Base-by-base conservation (phyloP, 1,284 basidiomycete genomes). In the Cystobasidium sp. region DNA sequence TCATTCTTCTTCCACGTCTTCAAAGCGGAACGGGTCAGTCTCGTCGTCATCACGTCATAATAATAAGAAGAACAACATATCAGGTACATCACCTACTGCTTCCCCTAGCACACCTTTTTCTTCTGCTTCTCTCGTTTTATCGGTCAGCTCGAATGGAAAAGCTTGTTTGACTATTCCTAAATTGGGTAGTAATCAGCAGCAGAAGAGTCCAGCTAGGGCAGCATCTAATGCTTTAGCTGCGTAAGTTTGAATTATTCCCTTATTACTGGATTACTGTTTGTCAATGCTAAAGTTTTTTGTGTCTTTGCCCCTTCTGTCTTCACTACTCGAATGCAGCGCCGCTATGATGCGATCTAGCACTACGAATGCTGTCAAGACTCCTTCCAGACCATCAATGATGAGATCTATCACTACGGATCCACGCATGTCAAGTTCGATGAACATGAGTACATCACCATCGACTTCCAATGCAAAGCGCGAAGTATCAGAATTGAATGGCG, bases 281-380 rank as follows among this genome's bases (percentile, higher is more conserved):
- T 7, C 43, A 9, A 2, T 14, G 18, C 39, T 61, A 31, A 18
- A 2, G 9, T 12, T 47, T 22, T 65, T 16, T 37, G 16, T 39
- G 47, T 39, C 47, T 43, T 9, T 49, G 24, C 37, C n/a, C 12
- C 64, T 18, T 22, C 24, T 41, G 14, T 41, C 37, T 1, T 43
- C n/a, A 10, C 16, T 39, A n/a, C 9, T 44, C 24, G 18, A 1
- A 4, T 16, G 12, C 46, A 66, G 64, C 20, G 39, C 64, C n/a
- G 64, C 64, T 0, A 66, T 66, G 64, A 18, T 47, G 41, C 64
- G 64, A n/a, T 66, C 64, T 16, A 66, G 51, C 37, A 66, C 64
- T 3, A 66, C 39, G 0, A 51, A 51, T 53, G 51, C 24, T 6
- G 37, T 43, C 44, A 53, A 52, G 39, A 43, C 39, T 43, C 51